Evolutionary conservation across 1,284 basidiomycete genomes (phyloP).

Genomic region (Rhizopogon parksii): DNA sequence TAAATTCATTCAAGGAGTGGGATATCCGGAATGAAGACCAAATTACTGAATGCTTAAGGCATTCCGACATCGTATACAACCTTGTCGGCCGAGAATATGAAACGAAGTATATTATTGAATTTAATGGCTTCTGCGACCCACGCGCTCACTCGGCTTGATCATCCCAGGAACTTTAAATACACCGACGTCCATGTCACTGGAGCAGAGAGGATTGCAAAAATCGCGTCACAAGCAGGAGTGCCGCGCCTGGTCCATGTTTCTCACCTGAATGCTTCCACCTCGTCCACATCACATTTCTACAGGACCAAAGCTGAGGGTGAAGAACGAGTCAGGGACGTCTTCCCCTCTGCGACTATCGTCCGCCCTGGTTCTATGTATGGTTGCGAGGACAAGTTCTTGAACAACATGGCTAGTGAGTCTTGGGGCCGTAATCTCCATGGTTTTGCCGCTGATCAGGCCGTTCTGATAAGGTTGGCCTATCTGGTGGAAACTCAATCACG

Average conservation of each 20-base stretch:
- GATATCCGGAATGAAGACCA: conserved; percentile 42
- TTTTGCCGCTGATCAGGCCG: conserved; percentile 4
- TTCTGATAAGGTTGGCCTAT: conserved; percentile 74
- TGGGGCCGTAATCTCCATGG: background rate
- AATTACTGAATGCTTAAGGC: conserved; percentile 89
- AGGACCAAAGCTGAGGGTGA: conserved; percentile 90
- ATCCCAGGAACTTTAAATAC: conserved; percentile 76
- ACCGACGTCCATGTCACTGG: conserved; percentile 75
- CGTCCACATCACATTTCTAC: conserved; percentile 82
- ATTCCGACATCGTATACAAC: conserved; percentile 78
- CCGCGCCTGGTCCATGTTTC: conserved; percentile 91
- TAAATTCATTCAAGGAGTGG: conserved; percentile 66
- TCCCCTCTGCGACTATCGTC: conserved; percentile 86
- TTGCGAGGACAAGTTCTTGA: conserved; percentile 91
- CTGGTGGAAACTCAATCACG: conserved; percentile 91
- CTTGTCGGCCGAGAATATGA: conserved; percentile 40
- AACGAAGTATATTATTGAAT: conserved; percentile 60
- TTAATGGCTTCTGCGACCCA: conserved; percentile 9
- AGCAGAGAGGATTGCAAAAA: conserved; percentile 74
- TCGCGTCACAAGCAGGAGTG: conserved; percentile 75
- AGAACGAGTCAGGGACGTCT: conserved; percentile 77
- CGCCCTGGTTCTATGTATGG: conserved; percentile 86
- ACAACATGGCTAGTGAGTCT: conserved; percentile 81
- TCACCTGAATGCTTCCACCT: conserved; percentile 83
- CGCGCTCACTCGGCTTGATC: conserved; percentile 14